phyloP scores from a whole-genome alignment of 306 rosid genomes.

The Trifolium pratense region DNA sequence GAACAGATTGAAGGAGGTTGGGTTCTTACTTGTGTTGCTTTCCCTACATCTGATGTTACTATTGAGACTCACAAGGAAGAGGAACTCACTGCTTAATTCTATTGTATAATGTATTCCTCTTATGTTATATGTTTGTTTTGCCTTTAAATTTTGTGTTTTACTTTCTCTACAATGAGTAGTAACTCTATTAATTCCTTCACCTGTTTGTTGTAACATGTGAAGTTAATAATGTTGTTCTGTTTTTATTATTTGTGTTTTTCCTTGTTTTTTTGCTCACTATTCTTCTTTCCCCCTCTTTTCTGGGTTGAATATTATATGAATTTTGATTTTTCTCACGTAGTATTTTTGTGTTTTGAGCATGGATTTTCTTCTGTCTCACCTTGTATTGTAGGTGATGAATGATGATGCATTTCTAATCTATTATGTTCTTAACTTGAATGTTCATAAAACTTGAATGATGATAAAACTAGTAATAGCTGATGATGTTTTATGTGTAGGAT shows the following conservation, averaged over 20 bases:
- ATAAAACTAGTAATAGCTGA: neutral
- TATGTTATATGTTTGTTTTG: slow-evolving; percentile 11
- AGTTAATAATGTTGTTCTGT: slow-evolving; percentile 23
- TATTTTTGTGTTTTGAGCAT: neutral
- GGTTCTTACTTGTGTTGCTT: slow-evolving; percentile 87
- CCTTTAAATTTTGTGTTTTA: slow-evolving; percentile 6
- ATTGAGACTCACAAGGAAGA: slow-evolving; percentile 93
- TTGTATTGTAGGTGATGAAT: too few relatives aligned
- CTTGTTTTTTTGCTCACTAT: neutral
- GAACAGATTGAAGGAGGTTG: slow-evolving; percentile 49
- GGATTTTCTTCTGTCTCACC: too few relatives aligned
- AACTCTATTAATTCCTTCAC: slow-evolving; percentile 26
- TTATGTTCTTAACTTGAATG: too few relatives aligned
- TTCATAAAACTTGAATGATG: neutral
- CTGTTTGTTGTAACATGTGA: slow-evolving; percentile 38
- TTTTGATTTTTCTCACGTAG: neutral
- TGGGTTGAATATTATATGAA: slow-evolving; percentile 10
- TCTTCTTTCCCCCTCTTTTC: neutral
- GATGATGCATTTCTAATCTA: too few relatives aligned
- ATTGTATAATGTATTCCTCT: neutral
- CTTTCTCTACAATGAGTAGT: slow-evolving; percentile 27
- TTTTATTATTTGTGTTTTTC: slow-evolving; percentile 8
- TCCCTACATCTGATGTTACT: slow-evolving; percentile 53
- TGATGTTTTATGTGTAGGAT: neutral
- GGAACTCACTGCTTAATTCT: slow-evolving; percentile 56